These are phyloP conservation scores for Fusarium albosuccineum DNA, from an alignment of 2,329 filamentous ascomycete genomes.

Conservation along the genomic window DNA sequence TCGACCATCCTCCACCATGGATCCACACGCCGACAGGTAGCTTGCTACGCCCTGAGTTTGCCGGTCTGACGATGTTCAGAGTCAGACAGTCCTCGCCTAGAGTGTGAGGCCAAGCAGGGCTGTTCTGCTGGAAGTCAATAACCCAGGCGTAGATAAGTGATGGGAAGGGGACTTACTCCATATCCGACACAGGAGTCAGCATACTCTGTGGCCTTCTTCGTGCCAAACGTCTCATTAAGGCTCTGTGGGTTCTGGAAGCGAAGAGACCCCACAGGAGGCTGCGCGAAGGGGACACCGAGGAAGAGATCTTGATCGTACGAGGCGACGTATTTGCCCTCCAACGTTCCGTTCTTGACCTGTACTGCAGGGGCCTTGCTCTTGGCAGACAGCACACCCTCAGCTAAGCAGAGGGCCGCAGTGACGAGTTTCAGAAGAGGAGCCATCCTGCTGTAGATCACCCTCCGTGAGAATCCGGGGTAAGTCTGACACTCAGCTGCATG, in stretches of 20 bases:
- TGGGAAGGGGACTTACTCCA: slow-evolving; percentile 14
- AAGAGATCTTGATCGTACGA: slow-evolving; percentile 40
- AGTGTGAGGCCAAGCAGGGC: slow-evolving; percentile 29
- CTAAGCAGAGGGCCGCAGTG: slow-evolving; percentile 17
- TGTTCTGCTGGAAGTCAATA: slow-evolving; percentile 23
- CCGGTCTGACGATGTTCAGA: slow-evolving; percentile 37
- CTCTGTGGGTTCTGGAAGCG: slow-evolving; percentile 35
- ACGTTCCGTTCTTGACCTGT: slow-evolving; percentile 41
- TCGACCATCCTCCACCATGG: slow-evolving; percentile 55
- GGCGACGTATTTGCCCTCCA: slow-evolving; percentile 36
- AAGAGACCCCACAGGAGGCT: slow-evolving; percentile 32
- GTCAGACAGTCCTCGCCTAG: slow-evolving; percentile 41
- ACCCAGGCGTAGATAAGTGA: rapidly evolving
- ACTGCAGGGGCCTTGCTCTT: slow-evolving; percentile 24
- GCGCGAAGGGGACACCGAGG: slow-evolving; percentile 42
- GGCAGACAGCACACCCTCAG: slow-evolving; percentile 7
- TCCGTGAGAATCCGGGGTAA: neutral
- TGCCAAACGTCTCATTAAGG: slow-evolving; percentile 30
- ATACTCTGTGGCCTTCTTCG: slow-evolving; percentile 38
- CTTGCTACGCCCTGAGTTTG: slow-evolving; percentile 1
- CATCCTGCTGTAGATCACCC: slow-evolving; percentile 1
- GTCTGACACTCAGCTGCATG: neutral
- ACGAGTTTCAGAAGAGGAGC: slow-evolving; percentile 1
- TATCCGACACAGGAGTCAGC: slow-evolving; percentile 44
- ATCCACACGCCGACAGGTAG: slow-evolving; percentile 47